Base-by-base conservation (phyloP, 1,284 basidiomycete genomes). In the Malassezia yamatoensis region DNA sequence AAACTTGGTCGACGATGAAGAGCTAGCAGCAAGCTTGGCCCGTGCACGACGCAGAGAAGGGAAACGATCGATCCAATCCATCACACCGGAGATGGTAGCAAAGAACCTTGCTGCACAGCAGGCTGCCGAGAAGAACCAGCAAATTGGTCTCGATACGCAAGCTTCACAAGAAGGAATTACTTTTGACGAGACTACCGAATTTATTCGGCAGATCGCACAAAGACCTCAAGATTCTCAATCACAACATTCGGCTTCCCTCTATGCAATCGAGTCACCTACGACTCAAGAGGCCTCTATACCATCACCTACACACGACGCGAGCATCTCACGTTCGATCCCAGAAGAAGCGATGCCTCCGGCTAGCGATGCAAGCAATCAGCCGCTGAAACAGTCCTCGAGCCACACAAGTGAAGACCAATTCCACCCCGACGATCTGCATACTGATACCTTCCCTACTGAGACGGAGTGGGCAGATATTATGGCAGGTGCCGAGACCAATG, bases 181-280 rank as follows among this genome's bases (percentile, higher is more conserved):
- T 0, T 91, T 99, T 59, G 93, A 98, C 72, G 90, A 96, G 66
- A 98, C 94, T 0, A 89, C 89, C 15, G 91, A 96, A 74, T 99
- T 99, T 66, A 88, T 98, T 21, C 83, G 90, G 13, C 85, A 87
- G 38, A 89, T 99, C 62, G 83, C 83, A n/a, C 54, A 63, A 24
- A 52, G 64, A 3, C 58, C 61, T 0, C 24, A 29, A 7, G 24
- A 29, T 3, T 29, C 24, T 29, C 24, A 29, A 4, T 29, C 24
- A 7, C 24, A 29, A 29, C 24, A 29, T 29, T 7, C 24, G 24
- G 24, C 24, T 29, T 7, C 4, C 7, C 4, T 7, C 24, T 29
- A 29, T 29, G 24, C 24, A 4, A 7, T 4, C 7, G 24, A 29
- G 24, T 29, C 24, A 29, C 24, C 3, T 4, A 29, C 24, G 7